These are phyloP conservation scores for Lobosporangium transversale DNA, from an alignment of 192 early-diverging fungal genomes.

Conservation along the genomic window DNA sequence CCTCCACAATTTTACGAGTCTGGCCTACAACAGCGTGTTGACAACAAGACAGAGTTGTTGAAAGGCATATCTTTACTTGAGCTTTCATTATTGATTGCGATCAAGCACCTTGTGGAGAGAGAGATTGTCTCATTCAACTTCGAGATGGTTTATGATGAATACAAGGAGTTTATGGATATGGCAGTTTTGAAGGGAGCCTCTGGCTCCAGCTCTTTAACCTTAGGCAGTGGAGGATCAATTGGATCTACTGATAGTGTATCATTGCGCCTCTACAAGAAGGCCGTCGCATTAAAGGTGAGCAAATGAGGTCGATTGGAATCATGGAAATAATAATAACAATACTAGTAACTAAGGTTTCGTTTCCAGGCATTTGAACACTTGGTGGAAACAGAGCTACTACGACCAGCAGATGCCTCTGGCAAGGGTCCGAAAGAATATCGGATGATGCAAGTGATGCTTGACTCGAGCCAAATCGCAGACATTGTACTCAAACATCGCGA, in stretches of 20 bases:
- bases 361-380: conserved; percentile 83
- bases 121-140: conserved; percentile 86
- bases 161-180: conserved; percentile 82
- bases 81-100: conserved; percentile 80
- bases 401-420: conserved; percentile 60
- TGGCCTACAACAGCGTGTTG: conserved; percentile 56
- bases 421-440: conserved; percentile 87
- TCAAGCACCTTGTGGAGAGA: conserved; percentile 74
- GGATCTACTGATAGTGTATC: conserved; percentile 55
- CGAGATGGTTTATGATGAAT: conserved; percentile 95
- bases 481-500: conserved; percentile 67
- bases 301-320: neutral
- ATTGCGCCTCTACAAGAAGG: conserved; percentile 78
- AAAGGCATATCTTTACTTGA: conserved; percentile 83
- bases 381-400: conserved; percentile 73
- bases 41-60: conserved; percentile 63
- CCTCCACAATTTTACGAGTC: conserved; percentile 51
- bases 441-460: conserved; percentile 85
- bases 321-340: neutral
- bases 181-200: conserved; percentile 58
- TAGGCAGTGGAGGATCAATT: conserved; percentile 27
- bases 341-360: neutral
- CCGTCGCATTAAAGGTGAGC: conserved; percentile 83
- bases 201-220: conserved; percentile 22
- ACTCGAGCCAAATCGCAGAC: conserved; percentile 71